Evolutionary conservation across 2,329 filamentous ascomycete genomes (phyloP).

Genomic region (Xylariaceae sp.): DNA sequence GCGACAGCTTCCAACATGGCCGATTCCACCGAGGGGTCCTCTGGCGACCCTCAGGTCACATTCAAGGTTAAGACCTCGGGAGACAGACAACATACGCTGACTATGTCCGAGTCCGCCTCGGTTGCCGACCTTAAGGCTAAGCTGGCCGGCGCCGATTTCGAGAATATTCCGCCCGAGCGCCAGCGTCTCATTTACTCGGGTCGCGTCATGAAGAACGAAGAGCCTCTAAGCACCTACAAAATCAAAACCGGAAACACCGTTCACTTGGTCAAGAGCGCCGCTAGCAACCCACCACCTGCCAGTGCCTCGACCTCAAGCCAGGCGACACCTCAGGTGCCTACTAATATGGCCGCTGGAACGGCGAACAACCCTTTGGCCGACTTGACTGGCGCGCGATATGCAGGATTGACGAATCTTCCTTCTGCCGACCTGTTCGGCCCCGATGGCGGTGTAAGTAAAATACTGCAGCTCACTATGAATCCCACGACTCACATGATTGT

Average conservation of each 20-base stretch:
- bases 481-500: background rate
- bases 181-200: slow-evolving; percentile 98
- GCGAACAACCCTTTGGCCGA: slow-evolving; percentile 88
- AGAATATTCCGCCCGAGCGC: slow-evolving; percentile 80
- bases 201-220: slow-evolving; percentile 91
- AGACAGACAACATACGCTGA: slow-evolving; percentile 79
- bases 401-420: slow-evolving; percentile 84
- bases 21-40: slow-evolving; percentile 53
- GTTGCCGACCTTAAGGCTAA: slow-evolving; percentile 87
- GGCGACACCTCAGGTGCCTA: slow-evolving; percentile 58
- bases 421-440: slow-evolving; percentile 86
- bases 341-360: slow-evolving; percentile 75
- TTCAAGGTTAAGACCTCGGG: slow-evolving; percentile 98
- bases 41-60: slow-evolving; percentile 72
- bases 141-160: slow-evolving; percentile 74
- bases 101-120: slow-evolving; percentile 69
- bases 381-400: slow-evolving; percentile 88
- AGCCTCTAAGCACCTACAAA: slow-evolving; percentile 81
- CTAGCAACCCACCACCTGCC: slow-evolving; percentile 64
- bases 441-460: slow-evolving; percentile 77
- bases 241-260: slow-evolving; percentile 95
- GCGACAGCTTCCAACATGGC: slow-evolving; percentile 48
- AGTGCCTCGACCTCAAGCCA: slow-evolving; percentile 41
- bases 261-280: slow-evolving; percentile 93
- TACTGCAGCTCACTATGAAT: background rate